These are phyloP conservation scores for Geoglossum glabrum DNA, from an alignment of 495 filamentous ascomycete genomes.

Conservation along the genomic window DNA sequence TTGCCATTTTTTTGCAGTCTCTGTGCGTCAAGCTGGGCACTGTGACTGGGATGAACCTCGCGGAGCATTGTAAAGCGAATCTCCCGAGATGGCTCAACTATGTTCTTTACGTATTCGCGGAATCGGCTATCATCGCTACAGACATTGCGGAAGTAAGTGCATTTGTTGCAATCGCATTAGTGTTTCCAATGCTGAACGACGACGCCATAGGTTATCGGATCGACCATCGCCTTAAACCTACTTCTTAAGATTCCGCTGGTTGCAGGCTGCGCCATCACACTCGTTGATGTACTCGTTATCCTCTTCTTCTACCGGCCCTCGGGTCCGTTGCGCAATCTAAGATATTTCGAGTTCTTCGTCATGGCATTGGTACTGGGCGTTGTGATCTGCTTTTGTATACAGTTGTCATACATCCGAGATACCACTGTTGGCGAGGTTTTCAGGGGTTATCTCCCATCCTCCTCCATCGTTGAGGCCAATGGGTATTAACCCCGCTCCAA, in stretches of 20 bases:
- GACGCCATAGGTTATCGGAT: constrained; percentile 52
- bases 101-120: constrained; percentile 51
- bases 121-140: constrained; percentile 68
- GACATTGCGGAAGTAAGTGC: constrained; percentile 61
- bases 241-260: constrained; percentile 64
- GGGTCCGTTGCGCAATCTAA: constrained; percentile 49
- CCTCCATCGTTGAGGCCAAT: constrained; percentile 45
- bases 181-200: background rate
- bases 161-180: background rate
- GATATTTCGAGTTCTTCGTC: constrained; percentile 67
- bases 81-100: constrained; percentile 60
- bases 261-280: constrained; percentile 70
- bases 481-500: constrained; percentile 20
- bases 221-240: constrained; percentile 76
- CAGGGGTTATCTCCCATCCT: constrained; percentile 61
- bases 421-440: constrained; percentile 60
- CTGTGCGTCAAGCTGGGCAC: constrained; percentile 68
- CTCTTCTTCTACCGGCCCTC: constrained; percentile 68
- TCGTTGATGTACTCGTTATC: constrained; percentile 68
- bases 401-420: constrained; percentile 55
- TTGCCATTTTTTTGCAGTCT: constrained; percentile 67
- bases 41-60: constrained; percentile 68
- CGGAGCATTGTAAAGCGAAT: constrained; percentile 57
- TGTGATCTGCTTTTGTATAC: constrained; percentile 78
- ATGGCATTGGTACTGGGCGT: constrained; percentile 62